Conservation (phyloP, 1,284 basidiomycete species). For the Ceratobasidium sp. region DNA sequence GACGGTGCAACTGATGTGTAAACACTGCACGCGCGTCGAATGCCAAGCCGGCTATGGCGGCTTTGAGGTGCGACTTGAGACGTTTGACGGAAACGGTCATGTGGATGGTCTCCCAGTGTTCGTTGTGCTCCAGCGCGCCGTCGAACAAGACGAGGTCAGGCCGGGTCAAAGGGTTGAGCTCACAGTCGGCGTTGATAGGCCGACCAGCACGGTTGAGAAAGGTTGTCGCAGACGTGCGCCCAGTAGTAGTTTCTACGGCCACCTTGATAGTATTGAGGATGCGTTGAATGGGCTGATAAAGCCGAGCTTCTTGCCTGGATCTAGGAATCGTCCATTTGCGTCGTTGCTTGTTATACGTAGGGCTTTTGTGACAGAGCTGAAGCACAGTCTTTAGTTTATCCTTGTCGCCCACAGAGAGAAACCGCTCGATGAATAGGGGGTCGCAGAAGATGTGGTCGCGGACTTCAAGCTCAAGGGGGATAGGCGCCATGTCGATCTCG, state of each 20-base stretch:
- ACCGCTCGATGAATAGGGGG: slow-evolving; percentile 9
- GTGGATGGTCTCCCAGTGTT: slow-evolving; percentile 21
- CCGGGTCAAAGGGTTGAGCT: not conserved
- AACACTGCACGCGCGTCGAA: slow-evolving; percentile 13
- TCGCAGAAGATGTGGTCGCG: slow-evolving; percentile 30
- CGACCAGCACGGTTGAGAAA: not conserved
- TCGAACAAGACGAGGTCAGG: slow-evolving; percentile 31
- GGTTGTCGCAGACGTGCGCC: not conserved
- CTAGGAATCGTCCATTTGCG: slow-evolving; percentile 1
- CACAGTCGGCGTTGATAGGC: not conserved
- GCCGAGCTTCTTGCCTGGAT: not conserved
- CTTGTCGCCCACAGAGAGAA: not conserved
- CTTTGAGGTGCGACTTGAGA: slow-evolving; percentile 16
- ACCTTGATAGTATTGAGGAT: slow-evolving; percentile 18
- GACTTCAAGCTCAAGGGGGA: slow-evolving; percentile 13
- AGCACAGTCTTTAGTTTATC: not conserved
- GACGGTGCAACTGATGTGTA: slow-evolving; percentile 23
- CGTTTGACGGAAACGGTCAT: slow-evolving; percentile 9
- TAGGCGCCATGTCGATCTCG: not conserved
- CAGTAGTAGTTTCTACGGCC: not conserved
- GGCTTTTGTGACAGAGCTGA: slow-evolving; percentile 16
- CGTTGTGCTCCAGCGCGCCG: not conserved
- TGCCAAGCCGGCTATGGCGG: not conserved
- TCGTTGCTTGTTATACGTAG: not conserved
- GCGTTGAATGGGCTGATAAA: not conserved